Percentiles rank a stretch among this genome's conserved stretches.
These are phyloP conservation scores for Phialophora expanda DNA, from an alignment of 2,329 filamentous ascomycete genomes.

Conservation along the genomic window DNA sequence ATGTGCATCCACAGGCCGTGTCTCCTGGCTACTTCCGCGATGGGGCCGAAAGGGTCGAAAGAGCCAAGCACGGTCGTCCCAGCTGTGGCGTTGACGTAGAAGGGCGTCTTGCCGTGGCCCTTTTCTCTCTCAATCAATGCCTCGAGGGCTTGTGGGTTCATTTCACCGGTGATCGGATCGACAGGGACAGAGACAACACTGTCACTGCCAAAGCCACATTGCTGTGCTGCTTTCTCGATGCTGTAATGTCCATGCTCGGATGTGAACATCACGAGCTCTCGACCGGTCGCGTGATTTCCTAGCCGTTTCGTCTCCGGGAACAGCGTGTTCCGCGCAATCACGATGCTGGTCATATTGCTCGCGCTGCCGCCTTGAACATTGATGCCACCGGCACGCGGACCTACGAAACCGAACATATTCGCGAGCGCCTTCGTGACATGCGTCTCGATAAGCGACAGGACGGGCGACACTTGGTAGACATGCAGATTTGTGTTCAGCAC, in stretches of 20 bases:
- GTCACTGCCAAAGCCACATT: slow-evolving; percentile 78
- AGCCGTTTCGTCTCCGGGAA: slow-evolving; percentile 76
- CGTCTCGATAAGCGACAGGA: slow-evolving; percentile 86
- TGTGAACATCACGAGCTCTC: slow-evolving; percentile 81
- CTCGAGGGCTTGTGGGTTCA: slow-evolving; percentile 71
- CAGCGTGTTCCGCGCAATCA: slow-evolving; percentile 84
- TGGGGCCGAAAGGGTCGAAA: slow-evolving; percentile 77
- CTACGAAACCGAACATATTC: slow-evolving; percentile 74
- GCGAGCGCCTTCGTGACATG: slow-evolving; percentile 75
- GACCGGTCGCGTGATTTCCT: slow-evolving; percentile 63
- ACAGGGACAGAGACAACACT: slow-evolving; percentile 77
- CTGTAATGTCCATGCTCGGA: slow-evolving; percentile 91
- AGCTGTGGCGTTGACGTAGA: slow-evolving; percentile 95
- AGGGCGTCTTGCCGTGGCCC: slow-evolving; percentile 73
- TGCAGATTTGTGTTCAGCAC: slow-evolving; percentile 93
- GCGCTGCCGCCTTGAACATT: slow-evolving; percentile 79
- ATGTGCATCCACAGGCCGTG: slow-evolving; percentile 89
- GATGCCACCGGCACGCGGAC: slow-evolving; percentile 72
- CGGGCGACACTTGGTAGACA: slow-evolving; percentile 92
- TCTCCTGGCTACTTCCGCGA: slow-evolving; percentile 71
- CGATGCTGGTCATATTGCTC: slow-evolving; percentile 82
- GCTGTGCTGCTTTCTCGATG: slow-evolving; percentile 91
- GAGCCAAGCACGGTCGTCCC: slow-evolving; percentile 92
- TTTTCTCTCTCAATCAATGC: slow-evolving; percentile 66
- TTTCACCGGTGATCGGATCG: slow-evolving; percentile 68